These are phyloP conservation scores for Sugiyamaella sp. DNA, from an alignment of 1,139 yeast species.

Conservation along the genomic window DNA sequence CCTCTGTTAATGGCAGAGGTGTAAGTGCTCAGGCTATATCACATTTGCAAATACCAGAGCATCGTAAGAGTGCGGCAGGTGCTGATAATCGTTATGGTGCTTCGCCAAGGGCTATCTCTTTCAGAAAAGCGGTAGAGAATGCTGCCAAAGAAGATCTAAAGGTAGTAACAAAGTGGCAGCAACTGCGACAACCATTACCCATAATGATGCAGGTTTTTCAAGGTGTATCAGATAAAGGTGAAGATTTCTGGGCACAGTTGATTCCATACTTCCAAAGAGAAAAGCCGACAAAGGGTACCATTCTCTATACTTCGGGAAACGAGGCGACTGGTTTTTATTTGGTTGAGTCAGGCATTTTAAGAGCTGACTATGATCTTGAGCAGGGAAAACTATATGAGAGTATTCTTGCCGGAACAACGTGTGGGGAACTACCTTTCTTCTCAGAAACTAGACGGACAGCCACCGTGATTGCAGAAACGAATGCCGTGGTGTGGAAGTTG, in stretches of 20 bases:
- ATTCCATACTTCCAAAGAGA: slow-evolving; percentile 57
- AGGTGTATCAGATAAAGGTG: slow-evolving; percentile 63
- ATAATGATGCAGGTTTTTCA: slow-evolving; percentile 70
- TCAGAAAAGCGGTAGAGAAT: slow-evolving; percentile 63
- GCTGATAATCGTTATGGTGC: slow-evolving; percentile 38
- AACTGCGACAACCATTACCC: slow-evolving; percentile 63
- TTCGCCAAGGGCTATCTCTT: slow-evolving; percentile 66
- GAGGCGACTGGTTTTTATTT: slow-evolving; percentile 54
- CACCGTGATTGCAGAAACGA: slow-evolving; percentile 51
- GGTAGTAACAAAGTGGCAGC: slow-evolving; percentile 37
- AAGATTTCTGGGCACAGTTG: slow-evolving; percentile 64
- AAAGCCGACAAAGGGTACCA: slow-evolving; percentile 52
- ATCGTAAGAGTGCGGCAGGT: slow-evolving; percentile 8
- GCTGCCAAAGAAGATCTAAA: slow-evolving; percentile 48
- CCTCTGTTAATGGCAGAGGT: too few relatives aligned
- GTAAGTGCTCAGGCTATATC: too few relatives aligned
- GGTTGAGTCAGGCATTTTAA: slow-evolving; percentile 78
- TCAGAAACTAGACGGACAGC: slow-evolving; percentile 48
- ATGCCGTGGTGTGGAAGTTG: slow-evolving; percentile 74
- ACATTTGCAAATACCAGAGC: slow-evolving; percentile 26
- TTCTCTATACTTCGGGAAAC: slow-evolving; percentile 36
- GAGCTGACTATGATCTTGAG: slow-evolving; percentile 58
- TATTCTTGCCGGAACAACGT: slow-evolving; percentile 85
- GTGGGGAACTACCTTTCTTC: slow-evolving; percentile 70
- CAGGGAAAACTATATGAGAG: slow-evolving; percentile 70